phyloP scores from a whole-genome alignment of 345 rosid species.

The Cardamine occulta region DNA sequence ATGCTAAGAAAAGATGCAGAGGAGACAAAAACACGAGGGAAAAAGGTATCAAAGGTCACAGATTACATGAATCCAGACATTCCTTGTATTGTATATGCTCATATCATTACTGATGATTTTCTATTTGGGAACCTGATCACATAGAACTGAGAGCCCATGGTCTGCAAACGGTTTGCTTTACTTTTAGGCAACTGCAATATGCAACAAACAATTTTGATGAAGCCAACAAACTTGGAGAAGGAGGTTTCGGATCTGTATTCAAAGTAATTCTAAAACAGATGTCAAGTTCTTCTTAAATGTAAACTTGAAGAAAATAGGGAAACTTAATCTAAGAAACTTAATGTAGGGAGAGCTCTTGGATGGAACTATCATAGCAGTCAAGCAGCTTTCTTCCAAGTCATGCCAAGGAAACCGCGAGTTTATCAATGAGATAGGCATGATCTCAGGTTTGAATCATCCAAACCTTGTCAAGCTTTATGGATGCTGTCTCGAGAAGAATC shows the following conservation, averaged over 20 bases:
- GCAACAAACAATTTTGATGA: constrained; percentile 35
- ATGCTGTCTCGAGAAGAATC: constrained; percentile 47
- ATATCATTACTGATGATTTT: neutral
- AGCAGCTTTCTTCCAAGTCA: constrained; percentile 50
- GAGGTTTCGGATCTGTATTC: neutral
- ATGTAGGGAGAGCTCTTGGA: constrained; percentile 37
- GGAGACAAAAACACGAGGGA: constrained; percentile 13
- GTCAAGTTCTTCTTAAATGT: neutral
- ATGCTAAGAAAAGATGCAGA: constrained; percentile 40
- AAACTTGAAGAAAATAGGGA: neutral
- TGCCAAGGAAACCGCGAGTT: constrained; percentile 52
- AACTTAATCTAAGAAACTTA: constrained; percentile 2
- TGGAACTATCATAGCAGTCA: constrained; percentile 48
- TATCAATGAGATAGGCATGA: constrained; percentile 50
- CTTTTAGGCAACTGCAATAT: constrained; percentile 25
- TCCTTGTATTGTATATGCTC: neutral
- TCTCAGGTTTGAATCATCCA: constrained; percentile 46
- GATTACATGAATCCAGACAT: neutral
- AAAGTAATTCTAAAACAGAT: neutral
- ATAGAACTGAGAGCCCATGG: constrained; percentile 3
- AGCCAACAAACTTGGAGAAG: constrained; percentile 26
- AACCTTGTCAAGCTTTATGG: constrained; percentile 52
- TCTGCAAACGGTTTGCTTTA: constrained; percentile 22
- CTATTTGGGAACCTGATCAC: neutral
- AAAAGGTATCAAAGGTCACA: neutral